Conservation (phyloP, 345 rosid species). For the Citrus hindsii region DNA sequence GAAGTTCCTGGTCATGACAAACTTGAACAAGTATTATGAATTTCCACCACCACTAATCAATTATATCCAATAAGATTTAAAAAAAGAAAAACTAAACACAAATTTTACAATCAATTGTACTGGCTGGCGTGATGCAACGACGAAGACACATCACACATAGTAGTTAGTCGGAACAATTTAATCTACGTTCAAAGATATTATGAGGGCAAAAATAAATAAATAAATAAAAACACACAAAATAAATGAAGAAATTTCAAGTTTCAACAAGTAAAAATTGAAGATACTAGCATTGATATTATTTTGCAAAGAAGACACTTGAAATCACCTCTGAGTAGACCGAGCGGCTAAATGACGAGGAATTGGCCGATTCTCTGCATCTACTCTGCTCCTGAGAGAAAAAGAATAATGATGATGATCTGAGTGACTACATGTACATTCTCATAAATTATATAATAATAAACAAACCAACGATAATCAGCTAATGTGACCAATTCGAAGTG, state of each 20-base stretch:
- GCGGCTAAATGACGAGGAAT: constrained; percentile 50
- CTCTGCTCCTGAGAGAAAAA: constrained; percentile 12
- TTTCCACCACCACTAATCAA: background rate
- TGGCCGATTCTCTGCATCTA: constrained; percentile 39
- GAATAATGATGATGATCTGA: too few relatives aligned
- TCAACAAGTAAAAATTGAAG: background rate
- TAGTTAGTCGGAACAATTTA: background rate
- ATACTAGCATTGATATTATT: background rate
- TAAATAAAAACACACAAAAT: too few relatives aligned
- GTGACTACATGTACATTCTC: background rate
- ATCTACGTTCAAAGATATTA: background rate
- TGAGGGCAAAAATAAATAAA: too few relatives aligned
- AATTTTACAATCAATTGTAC: background rate
- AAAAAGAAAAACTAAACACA: background rate
- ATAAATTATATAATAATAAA: too few relatives aligned
- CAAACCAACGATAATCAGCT: background rate
- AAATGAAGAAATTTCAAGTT: background rate
- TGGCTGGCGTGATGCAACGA: background rate
- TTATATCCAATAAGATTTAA: background rate
- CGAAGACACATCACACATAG: background rate
- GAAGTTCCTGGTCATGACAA: background rate
- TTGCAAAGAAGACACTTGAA: background rate
- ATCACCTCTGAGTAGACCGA: constrained; percentile 68
- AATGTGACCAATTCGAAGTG: too few relatives aligned
- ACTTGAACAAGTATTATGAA: background rate